These are phyloP conservation scores for Stereocaulon alpinum DNA, from an alignment of 495 filamentous ascomycete species.

Conservation along the genomic window DNA sequence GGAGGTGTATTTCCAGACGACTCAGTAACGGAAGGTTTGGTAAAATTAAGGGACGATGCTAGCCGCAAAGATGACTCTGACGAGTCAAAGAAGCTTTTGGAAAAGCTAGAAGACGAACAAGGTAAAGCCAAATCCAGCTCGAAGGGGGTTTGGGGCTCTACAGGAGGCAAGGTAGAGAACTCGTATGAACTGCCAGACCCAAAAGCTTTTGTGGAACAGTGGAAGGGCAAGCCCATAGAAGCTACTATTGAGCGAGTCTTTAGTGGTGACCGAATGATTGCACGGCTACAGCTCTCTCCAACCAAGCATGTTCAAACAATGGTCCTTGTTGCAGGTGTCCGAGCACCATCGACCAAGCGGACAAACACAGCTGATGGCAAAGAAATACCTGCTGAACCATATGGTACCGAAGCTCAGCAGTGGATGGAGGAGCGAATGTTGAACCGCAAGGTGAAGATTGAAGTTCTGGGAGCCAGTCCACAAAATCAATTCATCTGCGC, in stretches of 20 bases:
- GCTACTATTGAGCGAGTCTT: constrained; percentile 81
- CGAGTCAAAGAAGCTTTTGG: constrained; percentile 55
- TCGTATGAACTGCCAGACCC: constrained; percentile 66
- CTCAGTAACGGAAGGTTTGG: constrained; percentile 74
- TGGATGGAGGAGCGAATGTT: constrained; percentile 78
- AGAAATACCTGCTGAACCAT: constrained; percentile 74
- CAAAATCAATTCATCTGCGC: constrained; percentile 73
- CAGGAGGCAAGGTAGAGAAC: constrained; percentile 56
- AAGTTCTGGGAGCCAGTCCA: constrained; percentile 74
- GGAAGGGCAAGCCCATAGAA: constrained; percentile 68
- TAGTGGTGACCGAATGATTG: constrained; percentile 76
- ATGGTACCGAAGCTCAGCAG: constrained; percentile 71
- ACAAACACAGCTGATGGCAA: constrained; percentile 63
- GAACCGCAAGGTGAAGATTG: constrained; percentile 73
- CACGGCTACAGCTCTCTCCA: constrained; percentile 67
- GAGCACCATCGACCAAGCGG: constrained; percentile 75
- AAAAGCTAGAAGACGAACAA: constrained; percentile 69
- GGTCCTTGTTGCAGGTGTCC: constrained; percentile 80
- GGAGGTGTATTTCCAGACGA: constrained; percentile 70
- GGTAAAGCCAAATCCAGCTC: constrained; percentile 62
- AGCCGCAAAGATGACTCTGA: constrained; percentile 77
- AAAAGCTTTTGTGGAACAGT: constrained; percentile 59
- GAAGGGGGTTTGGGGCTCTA: constrained; percentile 65
- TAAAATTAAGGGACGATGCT: constrained; percentile 84
- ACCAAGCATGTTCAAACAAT: constrained; percentile 76